These are phyloP conservation scores for Acidomyces sp. DNA, from an alignment of 495 filamentous ascomycete genomes.

Conservation along the genomic window DNA sequence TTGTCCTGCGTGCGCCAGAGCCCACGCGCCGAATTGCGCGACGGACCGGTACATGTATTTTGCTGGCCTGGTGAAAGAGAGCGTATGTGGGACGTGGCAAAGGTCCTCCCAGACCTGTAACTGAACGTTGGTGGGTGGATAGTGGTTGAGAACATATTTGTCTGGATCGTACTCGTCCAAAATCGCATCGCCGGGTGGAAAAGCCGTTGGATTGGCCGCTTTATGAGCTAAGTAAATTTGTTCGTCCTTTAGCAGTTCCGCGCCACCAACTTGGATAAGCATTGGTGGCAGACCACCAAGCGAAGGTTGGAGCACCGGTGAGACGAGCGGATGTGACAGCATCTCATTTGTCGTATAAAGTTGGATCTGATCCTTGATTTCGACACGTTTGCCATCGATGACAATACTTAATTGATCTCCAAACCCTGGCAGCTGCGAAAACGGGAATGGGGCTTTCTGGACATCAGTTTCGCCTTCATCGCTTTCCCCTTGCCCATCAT, in stretches of 20 bases:
- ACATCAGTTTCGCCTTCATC: background rate
- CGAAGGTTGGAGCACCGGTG: constrained; percentile 70
- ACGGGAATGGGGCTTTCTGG: background rate
- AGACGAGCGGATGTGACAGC: constrained; percentile 76
- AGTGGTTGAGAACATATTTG: constrained; percentile 46
- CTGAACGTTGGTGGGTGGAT: constrained; percentile 76
- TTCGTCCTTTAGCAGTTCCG: constrained; percentile 80
- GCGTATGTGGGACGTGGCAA: constrained; percentile 79
- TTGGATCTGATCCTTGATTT: constrained; percentile 86
- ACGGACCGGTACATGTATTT: constrained; percentile 88
- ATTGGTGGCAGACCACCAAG: constrained; percentile 81
- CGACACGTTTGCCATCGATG: constrained; percentile 54
- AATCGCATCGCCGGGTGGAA: constrained; percentile 52
- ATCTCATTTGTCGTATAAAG: constrained; percentile 86
- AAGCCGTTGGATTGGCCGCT: constrained; percentile 64
- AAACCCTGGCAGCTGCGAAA: constrained; percentile 1
- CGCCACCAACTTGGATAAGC: constrained; percentile 63
- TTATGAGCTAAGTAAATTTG: constrained; percentile 94
- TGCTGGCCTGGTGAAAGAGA: constrained; percentile 85
- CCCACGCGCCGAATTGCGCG: constrained; percentile 86
- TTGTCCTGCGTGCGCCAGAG: constrained; percentile 68
- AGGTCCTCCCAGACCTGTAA: constrained; percentile 94
- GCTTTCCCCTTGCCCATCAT: background rate
- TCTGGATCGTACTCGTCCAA: constrained; percentile 46
- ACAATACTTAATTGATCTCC: constrained; percentile 40